Evolutionary conservation across 2,329 filamentous ascomycete species (phyloP).

Genomic region (Nigrospora oryzae): DNA sequence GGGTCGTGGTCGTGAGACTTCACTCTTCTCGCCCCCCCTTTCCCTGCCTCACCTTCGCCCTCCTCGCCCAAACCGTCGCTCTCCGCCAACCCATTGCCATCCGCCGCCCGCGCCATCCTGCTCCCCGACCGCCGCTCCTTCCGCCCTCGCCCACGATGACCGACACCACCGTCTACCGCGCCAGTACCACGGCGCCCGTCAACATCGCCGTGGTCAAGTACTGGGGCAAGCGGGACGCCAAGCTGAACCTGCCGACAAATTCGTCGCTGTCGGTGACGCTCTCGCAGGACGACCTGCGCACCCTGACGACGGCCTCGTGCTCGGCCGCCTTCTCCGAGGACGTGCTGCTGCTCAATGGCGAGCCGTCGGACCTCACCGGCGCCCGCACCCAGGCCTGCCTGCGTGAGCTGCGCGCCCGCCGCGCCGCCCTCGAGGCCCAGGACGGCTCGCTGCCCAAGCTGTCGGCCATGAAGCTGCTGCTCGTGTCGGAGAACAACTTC

Average conservation of each 20-base stretch:
- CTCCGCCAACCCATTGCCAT: too few species aligned
- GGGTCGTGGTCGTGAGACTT: too few species aligned
- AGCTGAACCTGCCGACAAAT: constrained; percentile 95
- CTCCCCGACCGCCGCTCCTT: too few species aligned
- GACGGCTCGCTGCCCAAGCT: constrained; percentile 75
- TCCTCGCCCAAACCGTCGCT: too few species aligned
- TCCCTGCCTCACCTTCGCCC: too few species aligned
- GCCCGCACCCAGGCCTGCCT: constrained; percentile 94
- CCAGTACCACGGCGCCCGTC: constrained; percentile 92
- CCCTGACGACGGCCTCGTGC: constrained; percentile 91
- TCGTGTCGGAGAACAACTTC: constrained; percentile 98
- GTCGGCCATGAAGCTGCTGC: constrained; percentile 65
- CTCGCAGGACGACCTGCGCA: constrained; percentile 86
- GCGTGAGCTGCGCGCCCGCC: constrained; percentile 71
- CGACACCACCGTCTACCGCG: constrained; percentile 63
- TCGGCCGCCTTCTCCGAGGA: constrained; percentile 62
- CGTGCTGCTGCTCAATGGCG: constrained; percentile 76
- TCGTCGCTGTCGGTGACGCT: constrained; percentile 95
- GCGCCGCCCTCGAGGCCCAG: constrained; percentile 63
- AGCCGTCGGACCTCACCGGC: constrained; percentile 74
- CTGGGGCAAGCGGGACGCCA: constrained; percentile 95
- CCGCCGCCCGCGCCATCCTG: too few species aligned
- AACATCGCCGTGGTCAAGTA: constrained; percentile 99
- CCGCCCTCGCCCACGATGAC: constrained; percentile 25
- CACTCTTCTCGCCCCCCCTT: too few species aligned